Percentiles rank a stretch among this genome's conserved stretches.
These are phyloP conservation scores for Gypsophila paniculata DNA, from an alignment of 179 eudicot species.

Conservation along the genomic window DNA sequence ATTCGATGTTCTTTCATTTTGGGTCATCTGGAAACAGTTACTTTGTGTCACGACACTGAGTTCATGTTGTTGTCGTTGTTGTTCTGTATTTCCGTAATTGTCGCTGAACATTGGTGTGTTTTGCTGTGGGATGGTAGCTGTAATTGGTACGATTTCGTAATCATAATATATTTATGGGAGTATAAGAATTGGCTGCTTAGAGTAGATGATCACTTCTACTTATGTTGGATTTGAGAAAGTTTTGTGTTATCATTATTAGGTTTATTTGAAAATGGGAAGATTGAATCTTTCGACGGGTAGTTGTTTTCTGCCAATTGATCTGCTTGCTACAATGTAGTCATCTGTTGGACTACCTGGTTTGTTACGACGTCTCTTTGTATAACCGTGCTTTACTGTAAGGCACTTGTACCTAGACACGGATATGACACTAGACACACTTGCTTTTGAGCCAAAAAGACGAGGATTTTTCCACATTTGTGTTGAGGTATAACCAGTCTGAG, in stretches of 20 bases:
- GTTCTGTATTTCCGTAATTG: neutral
- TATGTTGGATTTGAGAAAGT: neutral
- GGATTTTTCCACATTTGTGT: neutral
- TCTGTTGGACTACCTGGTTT: neutral
- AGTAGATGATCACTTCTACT: neutral
- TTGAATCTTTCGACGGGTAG: neutral
- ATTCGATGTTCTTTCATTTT: too few species aligned
- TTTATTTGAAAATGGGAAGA: neutral
- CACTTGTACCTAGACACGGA: neutral
- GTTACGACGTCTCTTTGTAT: neutral
- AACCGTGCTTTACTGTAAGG: too few species aligned
- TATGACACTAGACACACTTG: neutral
- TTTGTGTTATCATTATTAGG: neutral
- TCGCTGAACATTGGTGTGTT: constrained; percentile 1
- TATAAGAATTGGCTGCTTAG: constrained; percentile 1
- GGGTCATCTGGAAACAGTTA: too few species aligned
- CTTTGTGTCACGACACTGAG: too few species aligned
- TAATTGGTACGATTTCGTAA: too few species aligned
- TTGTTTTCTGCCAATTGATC: neutral
- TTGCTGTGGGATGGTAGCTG: too few species aligned
- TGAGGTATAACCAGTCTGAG: neutral
- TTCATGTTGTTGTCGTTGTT: too few species aligned
- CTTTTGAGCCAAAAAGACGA: neutral
- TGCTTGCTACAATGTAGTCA: neutral
- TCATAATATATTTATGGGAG: neutral